Conservation (phyloP, 1,139 yeast species). For the Candida sojae region DNA sequence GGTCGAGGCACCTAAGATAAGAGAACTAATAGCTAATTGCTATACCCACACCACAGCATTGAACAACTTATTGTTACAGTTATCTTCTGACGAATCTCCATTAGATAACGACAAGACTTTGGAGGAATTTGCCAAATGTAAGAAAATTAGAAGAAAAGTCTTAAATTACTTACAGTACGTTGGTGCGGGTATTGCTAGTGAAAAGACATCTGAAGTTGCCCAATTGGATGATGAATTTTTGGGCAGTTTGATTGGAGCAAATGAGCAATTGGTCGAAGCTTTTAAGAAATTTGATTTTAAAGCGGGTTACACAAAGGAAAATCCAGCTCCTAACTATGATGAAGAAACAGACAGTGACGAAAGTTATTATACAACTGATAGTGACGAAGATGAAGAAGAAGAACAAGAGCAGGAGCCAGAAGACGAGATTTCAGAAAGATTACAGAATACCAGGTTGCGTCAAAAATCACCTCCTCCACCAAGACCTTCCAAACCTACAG, state of each 20-base stretch:
- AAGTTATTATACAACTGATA: constrained; percentile 50
- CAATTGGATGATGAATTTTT: constrained; percentile 71
- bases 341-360: constrained; percentile 29
- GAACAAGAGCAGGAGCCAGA: constrained; percentile 23
- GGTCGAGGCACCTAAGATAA: constrained; percentile 74
- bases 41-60: constrained; percentile 75
- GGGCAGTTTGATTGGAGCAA: constrained; percentile 83
- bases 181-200: constrained; percentile 48
- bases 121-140: constrained; percentile 69
- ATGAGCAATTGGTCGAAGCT: constrained; percentile 80
- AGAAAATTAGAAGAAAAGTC: constrained; percentile 73
- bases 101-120: constrained; percentile 62
- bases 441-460: constrained; percentile 16
- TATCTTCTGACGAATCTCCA: constrained; percentile 56
- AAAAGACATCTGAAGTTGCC: constrained; percentile 29
- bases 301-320: constrained; percentile 38
- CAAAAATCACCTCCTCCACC: constrained; percentile 34
- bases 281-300: constrained; percentile 64
- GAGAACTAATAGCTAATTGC: constrained; percentile 71
- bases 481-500: constrained; percentile 30
- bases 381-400: constrained; percentile 33
- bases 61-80: constrained; percentile 60
- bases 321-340: constrained; percentile 38
- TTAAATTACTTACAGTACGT: constrained; percentile 81
- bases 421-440: constrained; percentile 20